phyloP scores from a whole-genome alignment of 1,284 basidiomycete genomes.

The Coniferiporia weirii region DNA sequence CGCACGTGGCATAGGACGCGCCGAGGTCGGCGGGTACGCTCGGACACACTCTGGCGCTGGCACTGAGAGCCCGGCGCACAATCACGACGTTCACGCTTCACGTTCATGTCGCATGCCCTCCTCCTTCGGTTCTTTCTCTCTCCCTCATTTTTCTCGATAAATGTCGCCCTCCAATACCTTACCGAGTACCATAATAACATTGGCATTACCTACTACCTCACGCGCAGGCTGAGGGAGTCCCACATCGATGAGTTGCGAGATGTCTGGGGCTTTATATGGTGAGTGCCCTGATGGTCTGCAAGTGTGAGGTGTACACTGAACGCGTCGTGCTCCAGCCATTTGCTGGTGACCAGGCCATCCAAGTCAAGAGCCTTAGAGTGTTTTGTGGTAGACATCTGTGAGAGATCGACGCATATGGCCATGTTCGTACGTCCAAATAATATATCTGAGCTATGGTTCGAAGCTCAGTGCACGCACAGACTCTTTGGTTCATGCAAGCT shows the following conservation, averaged over 20 bases:
- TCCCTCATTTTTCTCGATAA: conserved; percentile 85
- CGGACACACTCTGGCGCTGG: neutral
- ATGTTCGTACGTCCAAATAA: conserved; percentile 78
- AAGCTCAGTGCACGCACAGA: conserved; percentile 42
- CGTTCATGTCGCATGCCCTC: conserved; percentile 52
- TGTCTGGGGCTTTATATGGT: conserved; percentile 98
- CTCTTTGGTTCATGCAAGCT: conserved; percentile 97
- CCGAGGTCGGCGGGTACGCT: conserved; percentile 5
- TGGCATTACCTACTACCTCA: conserved; percentile 94
- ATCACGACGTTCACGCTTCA: neutral
- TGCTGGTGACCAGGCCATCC: conserved; percentile 86
- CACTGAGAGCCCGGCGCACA: neutral
- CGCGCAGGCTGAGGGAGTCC: conserved; percentile 74
- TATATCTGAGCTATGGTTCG: neutral
- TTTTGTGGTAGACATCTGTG: conserved; percentile 83
- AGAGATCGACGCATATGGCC: conserved; percentile 88
- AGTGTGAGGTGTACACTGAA: neutral
- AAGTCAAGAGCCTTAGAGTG: conserved; percentile 87
- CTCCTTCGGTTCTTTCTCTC: conserved; percentile 86
- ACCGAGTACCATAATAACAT: conserved; percentile 87
- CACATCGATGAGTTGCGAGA: conserved; percentile 81
- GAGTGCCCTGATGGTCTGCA: conserved; percentile 23
- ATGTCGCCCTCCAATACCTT: conserved; percentile 88
- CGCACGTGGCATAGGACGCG: conserved; percentile 9
- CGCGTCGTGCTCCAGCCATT: conserved; percentile 53